Percentiles rank a stretch among this genome's conserved stretches.
Evolutionary conservation across 2,329 filamentous ascomycete species (phyloP).

Genomic region (Colletotrichum sp.): DNA sequence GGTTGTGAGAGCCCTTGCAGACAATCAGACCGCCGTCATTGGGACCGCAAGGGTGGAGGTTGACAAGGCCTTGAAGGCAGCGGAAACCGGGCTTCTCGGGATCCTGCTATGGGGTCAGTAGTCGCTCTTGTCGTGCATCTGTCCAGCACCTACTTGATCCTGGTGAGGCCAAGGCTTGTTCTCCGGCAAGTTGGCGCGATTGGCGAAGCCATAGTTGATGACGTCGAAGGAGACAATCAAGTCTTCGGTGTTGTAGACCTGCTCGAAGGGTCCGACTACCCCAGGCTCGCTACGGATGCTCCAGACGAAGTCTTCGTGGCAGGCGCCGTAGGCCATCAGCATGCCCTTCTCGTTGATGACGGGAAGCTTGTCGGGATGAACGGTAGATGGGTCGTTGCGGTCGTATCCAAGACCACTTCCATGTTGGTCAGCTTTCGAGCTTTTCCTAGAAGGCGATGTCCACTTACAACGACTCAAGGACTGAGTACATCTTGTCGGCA

Average conservation of each 20-base stretch:
- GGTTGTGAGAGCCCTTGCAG: constrained; percentile 30
- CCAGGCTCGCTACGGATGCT: constrained; percentile 51
- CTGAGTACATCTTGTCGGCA: constrained; percentile 29
- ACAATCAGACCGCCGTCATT: constrained; percentile 39
- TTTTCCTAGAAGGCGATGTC: rapidly evolving
- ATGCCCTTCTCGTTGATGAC: constrained; percentile 54
- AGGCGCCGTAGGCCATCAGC: constrained; percentile 49
- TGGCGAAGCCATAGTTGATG: constrained; percentile 48
- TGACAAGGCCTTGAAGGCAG: constrained; percentile 57
- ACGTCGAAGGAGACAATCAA: constrained; percentile 55
- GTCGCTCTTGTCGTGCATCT: rapidly evolving
- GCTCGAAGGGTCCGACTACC: constrained; percentile 49
- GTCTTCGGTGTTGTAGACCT: constrained; percentile 49
- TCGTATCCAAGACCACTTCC: constrained; percentile 22
- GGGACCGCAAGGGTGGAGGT: constrained; percentile 40
- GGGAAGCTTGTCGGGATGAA: constrained; percentile 40
- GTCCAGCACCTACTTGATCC: constrained; percentile 26
- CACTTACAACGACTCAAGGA: constrained; percentile 25
- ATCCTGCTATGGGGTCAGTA: constrained; percentile 32
- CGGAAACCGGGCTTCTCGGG: constrained; percentile 50
- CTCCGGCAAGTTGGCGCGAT: constrained; percentile 36
- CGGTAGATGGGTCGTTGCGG: constrained; percentile 37
- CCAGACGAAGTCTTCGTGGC: constrained; percentile 56
- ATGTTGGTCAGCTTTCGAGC: neutral
- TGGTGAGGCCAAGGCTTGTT: constrained; percentile 52